These are phyloP conservation scores for Aspergillus ochraceoroseus DNA, from an alignment of 2,329 filamentous ascomycete genomes.

Conservation along the genomic window DNA sequence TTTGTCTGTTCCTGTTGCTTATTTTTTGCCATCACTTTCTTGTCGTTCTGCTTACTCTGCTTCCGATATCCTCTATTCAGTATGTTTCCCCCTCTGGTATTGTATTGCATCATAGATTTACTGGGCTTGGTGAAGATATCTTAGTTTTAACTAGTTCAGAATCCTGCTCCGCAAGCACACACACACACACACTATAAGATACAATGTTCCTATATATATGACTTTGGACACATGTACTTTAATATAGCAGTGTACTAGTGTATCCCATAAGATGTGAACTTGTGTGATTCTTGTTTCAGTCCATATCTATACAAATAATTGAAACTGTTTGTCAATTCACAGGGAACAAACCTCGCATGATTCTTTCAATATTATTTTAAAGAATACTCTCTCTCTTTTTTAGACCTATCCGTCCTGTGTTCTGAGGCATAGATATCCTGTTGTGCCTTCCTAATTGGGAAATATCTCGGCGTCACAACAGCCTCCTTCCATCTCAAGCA, in stretches of 20 bases:
- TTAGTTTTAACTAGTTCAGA: background rate
- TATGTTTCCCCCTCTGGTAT: background rate
- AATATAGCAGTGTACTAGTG: no score
- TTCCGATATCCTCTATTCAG: background rate
- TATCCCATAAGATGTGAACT: no score
- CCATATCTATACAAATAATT: no score
- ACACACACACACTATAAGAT: no score
- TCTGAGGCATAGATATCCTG: background rate
- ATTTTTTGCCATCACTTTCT: background rate
- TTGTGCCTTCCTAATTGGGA: conserved; percentile 4
- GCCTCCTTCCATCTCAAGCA: conserved; percentile 2
- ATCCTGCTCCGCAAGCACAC: background rate
- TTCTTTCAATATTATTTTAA: background rate
- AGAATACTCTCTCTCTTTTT: background rate
- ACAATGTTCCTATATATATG: no score
- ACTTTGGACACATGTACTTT: no score
- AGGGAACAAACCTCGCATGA: no score
- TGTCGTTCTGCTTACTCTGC: background rate
- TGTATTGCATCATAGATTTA: conserved; percentile 2
- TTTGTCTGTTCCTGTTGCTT: background rate
- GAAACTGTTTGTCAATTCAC: no score
- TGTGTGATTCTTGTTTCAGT: no score
- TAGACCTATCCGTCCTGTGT: background rate
- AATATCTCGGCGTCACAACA: background rate
- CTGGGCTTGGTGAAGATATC: background rate